Evolutionary conservation across 2,329 filamentous ascomycete species (phyloP), one percentile per base, ranked within the genome.

Genomic region (Pseudogymnoascus sp.): DNA sequence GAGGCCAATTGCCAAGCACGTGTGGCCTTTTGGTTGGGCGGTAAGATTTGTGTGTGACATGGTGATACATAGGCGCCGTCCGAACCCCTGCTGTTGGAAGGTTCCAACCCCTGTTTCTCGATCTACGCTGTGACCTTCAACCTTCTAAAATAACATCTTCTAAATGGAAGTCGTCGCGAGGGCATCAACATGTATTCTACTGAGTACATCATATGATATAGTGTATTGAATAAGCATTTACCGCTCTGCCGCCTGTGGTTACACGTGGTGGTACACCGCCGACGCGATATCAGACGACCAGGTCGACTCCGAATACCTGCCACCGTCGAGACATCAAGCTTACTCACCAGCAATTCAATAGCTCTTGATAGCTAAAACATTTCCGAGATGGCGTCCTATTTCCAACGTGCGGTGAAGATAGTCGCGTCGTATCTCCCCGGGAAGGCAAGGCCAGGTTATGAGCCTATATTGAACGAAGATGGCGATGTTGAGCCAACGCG

Each of bases 251-350:
- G 28, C 28, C 43, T 18, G 43, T 30, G n/a, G 43, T 54, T 54
- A 54, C 43, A 54, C 25, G 18, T 54, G 43, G 28, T 54, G 43
- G 11, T 12, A 30, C 43, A 20, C n/a, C 43, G n/a, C n/a, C 25
- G n/a, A 12, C 28, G 25, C 43, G n/a, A 54, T 54, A 54, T 54
- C 43, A 54, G 43, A 33, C 43, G 43, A 54, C 28, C 43, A 54
- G 25, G 14, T 50, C 25, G 14, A 54, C 25, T 54, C 25, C n/a
- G 30, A 36, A 43, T 43, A 25, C 1, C 20, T 12, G 8, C 43
- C 25, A 18, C 5, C 25, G 7, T 54, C 28, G n/a, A 54, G 33
- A 33, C 28, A 54, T 33, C 25, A 54, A 18, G 43, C 2, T 18
- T 54, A n/a, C n/a, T 28, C 4, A n/a, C 25, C 43, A 7, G 25